phyloP scores from a whole-genome alignment of 2,329 filamentous ascomycete species.

The Trichocomaceae sp. region DNA sequence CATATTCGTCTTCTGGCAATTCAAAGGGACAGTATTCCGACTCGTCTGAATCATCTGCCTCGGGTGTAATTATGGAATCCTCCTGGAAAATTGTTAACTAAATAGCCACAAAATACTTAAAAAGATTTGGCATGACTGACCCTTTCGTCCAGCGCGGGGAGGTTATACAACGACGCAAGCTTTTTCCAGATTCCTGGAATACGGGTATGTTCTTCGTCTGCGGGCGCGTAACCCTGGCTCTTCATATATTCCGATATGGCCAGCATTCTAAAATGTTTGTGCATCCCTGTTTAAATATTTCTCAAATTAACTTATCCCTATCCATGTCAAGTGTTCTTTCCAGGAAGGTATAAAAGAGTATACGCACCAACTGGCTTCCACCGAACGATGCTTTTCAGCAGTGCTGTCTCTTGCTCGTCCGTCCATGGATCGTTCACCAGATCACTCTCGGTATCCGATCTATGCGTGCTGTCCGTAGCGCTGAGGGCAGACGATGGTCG shows the following conservation, averaged over 20 bases:
- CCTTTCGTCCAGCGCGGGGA: conserved; percentile 77
- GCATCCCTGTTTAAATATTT: conserved; percentile 57
- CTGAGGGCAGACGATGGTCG: conserved; percentile 24
- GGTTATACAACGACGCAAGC: conserved; percentile 73
- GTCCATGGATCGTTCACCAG: conserved; percentile 73
- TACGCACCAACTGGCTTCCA: conserved; percentile 87
- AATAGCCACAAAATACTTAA: background rate
- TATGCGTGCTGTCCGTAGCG: conserved; percentile 24
- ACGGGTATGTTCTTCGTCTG: conserved; percentile 65
- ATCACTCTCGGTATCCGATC: conserved; percentile 39
- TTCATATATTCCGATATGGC: conserved; percentile 73
- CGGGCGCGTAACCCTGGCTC: conserved; percentile 69
- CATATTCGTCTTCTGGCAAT: conserved; percentile 49
- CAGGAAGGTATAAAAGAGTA: background rate
- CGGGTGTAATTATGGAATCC: conserved; percentile 42
- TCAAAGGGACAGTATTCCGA: conserved; percentile 60
- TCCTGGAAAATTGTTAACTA: conserved; percentile 30
- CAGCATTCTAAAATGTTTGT: conserved; percentile 90
- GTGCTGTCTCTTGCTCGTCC: conserved; percentile 85
- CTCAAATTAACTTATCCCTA: conserved; percentile 10
- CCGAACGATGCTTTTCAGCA: conserved; percentile 86
- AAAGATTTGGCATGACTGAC: conserved; percentile 36
- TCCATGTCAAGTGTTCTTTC: background rate
- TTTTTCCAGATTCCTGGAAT: conserved; percentile 92
- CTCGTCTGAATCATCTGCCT: conserved; percentile 52